phyloP scores from a whole-genome alignment of 1,139 yeast species.

The Diutina pseudorugosa region DNA sequence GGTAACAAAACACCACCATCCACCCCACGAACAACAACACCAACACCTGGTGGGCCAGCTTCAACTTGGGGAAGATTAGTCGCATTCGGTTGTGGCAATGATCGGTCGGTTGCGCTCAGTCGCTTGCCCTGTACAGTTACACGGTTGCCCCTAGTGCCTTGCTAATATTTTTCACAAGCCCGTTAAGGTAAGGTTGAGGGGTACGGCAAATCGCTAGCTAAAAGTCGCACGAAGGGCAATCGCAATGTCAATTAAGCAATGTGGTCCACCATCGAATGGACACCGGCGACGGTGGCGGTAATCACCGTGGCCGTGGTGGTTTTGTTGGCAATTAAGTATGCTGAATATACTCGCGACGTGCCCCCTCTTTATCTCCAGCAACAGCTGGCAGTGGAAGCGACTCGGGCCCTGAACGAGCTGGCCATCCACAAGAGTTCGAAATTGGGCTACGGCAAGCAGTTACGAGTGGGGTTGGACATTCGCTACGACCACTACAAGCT shows the following conservation, averaged over 20 bases:
- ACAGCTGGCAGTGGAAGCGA: conserved; percentile 46
- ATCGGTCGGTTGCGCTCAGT: neutral
- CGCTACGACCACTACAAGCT: conserved; percentile 47
- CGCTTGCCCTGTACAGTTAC: neutral
- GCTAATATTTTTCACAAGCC: neutral
- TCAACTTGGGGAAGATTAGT: conserved; percentile 3
- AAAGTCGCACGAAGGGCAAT: neutral
- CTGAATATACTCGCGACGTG: conserved; percentile 9
- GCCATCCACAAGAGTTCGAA: conserved; percentile 55
- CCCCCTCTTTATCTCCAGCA: conserved; percentile 32
- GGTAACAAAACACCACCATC: conserved; percentile 35
- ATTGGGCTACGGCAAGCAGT: conserved; percentile 47
- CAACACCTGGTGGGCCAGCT: neutral
- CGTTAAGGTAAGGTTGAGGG: neutral
- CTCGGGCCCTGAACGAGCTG: conserved; percentile 45
- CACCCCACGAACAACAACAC: conserved; percentile 2
- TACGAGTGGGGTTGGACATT: conserved; percentile 55
- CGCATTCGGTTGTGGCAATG: neutral
- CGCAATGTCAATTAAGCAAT: neutral
- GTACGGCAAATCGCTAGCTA: neutral
- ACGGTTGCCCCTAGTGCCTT: too few relatives aligned
- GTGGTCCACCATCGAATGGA: neutral
- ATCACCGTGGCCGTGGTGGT: neutral
- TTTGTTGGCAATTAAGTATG: conserved; percentile 3
- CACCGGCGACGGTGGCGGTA: neutral